phyloP scores from a whole-genome alignment of 1,284 basidiomycete species.

The Leccinum fuscescens region DNA sequence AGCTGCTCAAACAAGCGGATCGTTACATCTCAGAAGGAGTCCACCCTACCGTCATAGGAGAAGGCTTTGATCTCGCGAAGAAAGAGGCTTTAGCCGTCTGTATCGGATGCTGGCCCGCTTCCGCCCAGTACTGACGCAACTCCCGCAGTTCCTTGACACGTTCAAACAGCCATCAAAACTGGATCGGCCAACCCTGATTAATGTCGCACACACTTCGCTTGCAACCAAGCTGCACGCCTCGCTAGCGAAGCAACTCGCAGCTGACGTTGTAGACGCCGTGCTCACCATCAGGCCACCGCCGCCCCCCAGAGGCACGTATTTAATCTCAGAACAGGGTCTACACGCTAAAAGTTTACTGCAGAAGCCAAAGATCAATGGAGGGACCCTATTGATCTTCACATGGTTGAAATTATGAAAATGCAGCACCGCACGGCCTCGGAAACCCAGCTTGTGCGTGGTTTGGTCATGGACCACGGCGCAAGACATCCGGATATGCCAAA shows the following conservation, averaged over 20 bases:
- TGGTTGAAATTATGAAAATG: constrained; percentile 99
- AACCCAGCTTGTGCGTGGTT: constrained; percentile 93
- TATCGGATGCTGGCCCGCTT: constrained; percentile 23
- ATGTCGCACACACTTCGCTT: constrained; percentile 92
- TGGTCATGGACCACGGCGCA: constrained; percentile 95
- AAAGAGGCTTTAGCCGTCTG: constrained; percentile 86
- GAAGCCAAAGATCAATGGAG: constrained; percentile 65
- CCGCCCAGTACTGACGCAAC: constrained; percentile 15
- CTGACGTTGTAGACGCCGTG: constrained; percentile 95
- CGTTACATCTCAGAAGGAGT: constrained; percentile 98
- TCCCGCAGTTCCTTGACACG: constrained; percentile 81
- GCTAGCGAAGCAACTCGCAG: constrained; percentile 87
- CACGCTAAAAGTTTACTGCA: constrained; percentile 34
- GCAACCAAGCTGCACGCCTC: constrained; percentile 87
- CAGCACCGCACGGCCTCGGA: constrained; percentile 98
- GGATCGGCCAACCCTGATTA: constrained; percentile 89
- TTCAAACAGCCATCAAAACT: constrained; percentile 79
- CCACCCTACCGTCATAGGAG: constrained; percentile 93
- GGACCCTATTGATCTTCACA: constrained; percentile 96
- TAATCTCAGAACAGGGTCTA: constrained; percentile 18
- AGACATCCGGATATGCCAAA: constrained; percentile 99
- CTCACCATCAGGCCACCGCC: constrained; percentile 80
- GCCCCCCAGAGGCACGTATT: constrained; percentile 52
- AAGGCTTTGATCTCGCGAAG: constrained; percentile 97
- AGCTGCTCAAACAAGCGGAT: constrained; percentile 97